These are phyloP conservation scores for Leccinum subspadiceum DNA, from an alignment of 1,284 basidiomycete species.

Conservation along the genomic window DNA sequence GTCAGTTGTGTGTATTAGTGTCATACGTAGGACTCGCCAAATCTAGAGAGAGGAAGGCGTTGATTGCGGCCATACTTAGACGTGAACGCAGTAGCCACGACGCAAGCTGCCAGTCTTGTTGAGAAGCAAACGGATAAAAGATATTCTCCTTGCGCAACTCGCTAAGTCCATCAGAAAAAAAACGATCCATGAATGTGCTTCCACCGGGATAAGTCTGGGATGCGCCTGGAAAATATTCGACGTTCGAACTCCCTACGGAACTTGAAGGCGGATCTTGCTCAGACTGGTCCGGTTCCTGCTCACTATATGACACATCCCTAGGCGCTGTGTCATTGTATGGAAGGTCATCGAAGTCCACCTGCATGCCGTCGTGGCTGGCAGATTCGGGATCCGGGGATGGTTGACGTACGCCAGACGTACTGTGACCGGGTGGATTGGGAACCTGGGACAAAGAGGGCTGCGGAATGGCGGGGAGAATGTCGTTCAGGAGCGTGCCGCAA, in stretches of 20 bases:
- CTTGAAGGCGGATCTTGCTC: neutral
- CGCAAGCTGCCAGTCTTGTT: slow-evolving; percentile 7
- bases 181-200: slow-evolving; percentile 5
- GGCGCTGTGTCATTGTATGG: neutral
- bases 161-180: neutral
- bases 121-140: slow-evolving; percentile 2
- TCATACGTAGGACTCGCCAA: neutral
- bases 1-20: neutral
- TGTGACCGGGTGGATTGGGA: too few species aligned
- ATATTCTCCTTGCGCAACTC: slow-evolving; percentile 1
- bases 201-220: neutral
- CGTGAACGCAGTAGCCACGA: neutral
- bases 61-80: neutral
- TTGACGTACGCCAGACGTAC: too few species aligned
- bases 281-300: neutral
- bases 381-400: too few species aligned
- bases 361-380: too few species aligned
- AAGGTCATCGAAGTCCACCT: too few species aligned
- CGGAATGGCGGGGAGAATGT: neutral
- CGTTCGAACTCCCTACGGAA: neutral
- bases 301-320: neutral
- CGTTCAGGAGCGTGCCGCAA: neutral
- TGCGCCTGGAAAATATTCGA: neutral
- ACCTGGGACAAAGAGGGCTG: too few species aligned
- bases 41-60: neutral